Evolutionary conservation across 2,329 filamentous ascomycete species (phyloP).

Genomic region (Rhynchosporium secalis): DNA sequence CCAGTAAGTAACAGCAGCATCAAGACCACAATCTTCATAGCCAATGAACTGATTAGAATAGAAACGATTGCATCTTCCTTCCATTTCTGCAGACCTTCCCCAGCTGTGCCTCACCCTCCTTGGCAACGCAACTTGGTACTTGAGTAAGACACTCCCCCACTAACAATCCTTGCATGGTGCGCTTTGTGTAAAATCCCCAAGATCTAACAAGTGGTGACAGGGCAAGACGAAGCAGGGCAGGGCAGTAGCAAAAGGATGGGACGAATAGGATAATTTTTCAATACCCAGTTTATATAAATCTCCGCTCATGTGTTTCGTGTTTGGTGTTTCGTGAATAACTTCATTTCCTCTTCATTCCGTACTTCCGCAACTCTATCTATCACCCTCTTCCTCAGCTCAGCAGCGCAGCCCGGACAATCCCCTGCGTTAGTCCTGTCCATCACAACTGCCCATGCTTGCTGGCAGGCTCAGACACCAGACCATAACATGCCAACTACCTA

Average conservation of each 20-base stretch:
- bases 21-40: background rate
- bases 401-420: slow-evolving; percentile 1
- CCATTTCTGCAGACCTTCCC: background rate
- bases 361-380: background rate
- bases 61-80: too few relatives aligned
- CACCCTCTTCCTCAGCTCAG: background rate
- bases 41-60: background rate
- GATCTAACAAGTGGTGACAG: too few relatives aligned
- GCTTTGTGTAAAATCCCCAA: background rate
- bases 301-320: background rate
- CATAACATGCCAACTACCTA: slow-evolving; percentile 4
- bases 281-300: background rate
- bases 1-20: background rate
- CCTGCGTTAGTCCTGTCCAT: slow-evolving; percentile 10
- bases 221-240: too few relatives aligned
- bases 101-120: slow-evolving; percentile 13
- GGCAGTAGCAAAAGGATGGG: background rate
- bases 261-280: background rate
- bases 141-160: background rate
- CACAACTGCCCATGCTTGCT: background rate
- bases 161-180: background rate
- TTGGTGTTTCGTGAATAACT: slow-evolving; percentile 11
- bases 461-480: background rate
- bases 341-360: slow-evolving; percentile 14
- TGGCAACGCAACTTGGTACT: background rate